A percentile compares a stretch with the other conserved stretches of the same genome.
Evolutionary conservation across 495 filamentous ascomycete species (phyloP).

Genomic region (Penicillium alfredii): DNA sequence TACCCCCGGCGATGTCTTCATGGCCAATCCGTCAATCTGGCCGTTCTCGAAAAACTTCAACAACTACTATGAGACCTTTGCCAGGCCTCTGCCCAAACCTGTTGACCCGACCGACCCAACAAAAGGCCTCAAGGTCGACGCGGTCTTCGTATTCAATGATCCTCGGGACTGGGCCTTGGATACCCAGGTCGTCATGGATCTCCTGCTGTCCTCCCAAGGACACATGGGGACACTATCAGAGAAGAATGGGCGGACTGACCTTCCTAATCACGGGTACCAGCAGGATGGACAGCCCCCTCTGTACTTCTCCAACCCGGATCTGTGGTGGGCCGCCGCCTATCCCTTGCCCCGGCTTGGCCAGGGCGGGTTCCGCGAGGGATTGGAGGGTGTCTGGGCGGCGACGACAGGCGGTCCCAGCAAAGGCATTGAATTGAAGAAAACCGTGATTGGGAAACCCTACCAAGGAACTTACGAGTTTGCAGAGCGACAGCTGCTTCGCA

Average conservation of each 20-base stretch:
- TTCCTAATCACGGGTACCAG: slow-evolving; percentile 71
- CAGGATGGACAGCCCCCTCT: slow-evolving; percentile 72
- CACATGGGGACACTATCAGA: slow-evolving; percentile 70
- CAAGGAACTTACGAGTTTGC: slow-evolving; percentile 75
- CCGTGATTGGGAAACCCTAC: slow-evolving; percentile 79
- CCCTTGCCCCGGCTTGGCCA: slow-evolving; percentile 87
- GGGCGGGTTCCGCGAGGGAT: slow-evolving; percentile 78
- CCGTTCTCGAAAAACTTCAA: slow-evolving; percentile 64
- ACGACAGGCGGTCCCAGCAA: slow-evolving; percentile 55
- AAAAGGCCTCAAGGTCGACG: slow-evolving; percentile 64
- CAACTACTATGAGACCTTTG: slow-evolving; percentile 54
- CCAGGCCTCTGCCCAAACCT: slow-evolving; percentile 51
- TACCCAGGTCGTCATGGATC: slow-evolving; percentile 70
- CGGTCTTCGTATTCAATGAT: slow-evolving; percentile 85
- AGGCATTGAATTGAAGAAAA: slow-evolving; percentile 55
- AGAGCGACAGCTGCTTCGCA: slow-evolving; percentile 59
- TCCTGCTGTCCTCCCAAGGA: slow-evolving; percentile 69
- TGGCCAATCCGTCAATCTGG: slow-evolving; percentile 67
- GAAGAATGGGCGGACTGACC: slow-evolving; percentile 44
- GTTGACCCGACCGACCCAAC: slow-evolving; percentile 31
- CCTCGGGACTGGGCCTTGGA: slow-evolving; percentile 93
- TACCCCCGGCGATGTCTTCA: slow-evolving; percentile 77
- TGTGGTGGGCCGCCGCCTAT: slow-evolving; percentile 79
- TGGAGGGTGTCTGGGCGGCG: slow-evolving; percentile 71
- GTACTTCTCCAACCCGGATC: slow-evolving; percentile 86